Evolutionary conservation across 1,284 basidiomycete genomes (phyloP), one percentile per base, ranked within the genome.

Genomic region (Sporisorium graminicola): DNA sequence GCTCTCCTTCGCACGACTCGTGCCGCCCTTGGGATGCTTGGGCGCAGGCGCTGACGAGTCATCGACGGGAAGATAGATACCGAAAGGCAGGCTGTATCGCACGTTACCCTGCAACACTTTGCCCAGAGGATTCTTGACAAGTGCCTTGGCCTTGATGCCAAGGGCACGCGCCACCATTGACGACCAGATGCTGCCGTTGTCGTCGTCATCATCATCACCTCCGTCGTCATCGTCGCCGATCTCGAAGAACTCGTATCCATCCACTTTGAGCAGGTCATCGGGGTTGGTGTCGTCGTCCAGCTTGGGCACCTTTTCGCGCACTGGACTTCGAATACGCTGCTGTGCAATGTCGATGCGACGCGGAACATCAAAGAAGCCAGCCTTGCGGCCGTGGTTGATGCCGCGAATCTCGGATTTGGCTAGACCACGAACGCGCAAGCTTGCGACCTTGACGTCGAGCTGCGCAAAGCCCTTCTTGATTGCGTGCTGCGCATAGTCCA

Each of bases 171-270:
- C 40, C 24, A 69, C 60, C 54, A 73, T 49, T 7, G 65, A 54
- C 22, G 58, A 31, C 20, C 61, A 47, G 29, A 53, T 31, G 43
- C 42, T 44, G 22, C 37, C 58, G 37, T 56, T 53, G 37, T 37
- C 62, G 14, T 51, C 56, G 22, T 29, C 31, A 51, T 44, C 43
- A 18, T 58, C 61, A 26, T 57, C 64, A 24, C n/a, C n/a, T n/a
- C n/a, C n/a, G n/a, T 55, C 60, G 16, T 29, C 52, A 46, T 67
- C 65, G 27, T 76, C 59, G 20, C 78, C 78, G 50, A 82, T 69
- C 53, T 83, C 80, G 58, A 80, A 81, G 56, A 83, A 83, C 53
- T 83, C 81, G 68, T 80, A 83, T 27, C 64, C 67, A 26, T 82
- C 79, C n/a, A 82, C 66, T 46, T 79, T 65, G 40, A 78, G 60